A percentile compares a stretch with the other conserved stretches of the same genome.
Evolutionary conservation across 495 filamentous ascomycete species (phyloP).

Genomic region (Penicillium lagena): DNA sequence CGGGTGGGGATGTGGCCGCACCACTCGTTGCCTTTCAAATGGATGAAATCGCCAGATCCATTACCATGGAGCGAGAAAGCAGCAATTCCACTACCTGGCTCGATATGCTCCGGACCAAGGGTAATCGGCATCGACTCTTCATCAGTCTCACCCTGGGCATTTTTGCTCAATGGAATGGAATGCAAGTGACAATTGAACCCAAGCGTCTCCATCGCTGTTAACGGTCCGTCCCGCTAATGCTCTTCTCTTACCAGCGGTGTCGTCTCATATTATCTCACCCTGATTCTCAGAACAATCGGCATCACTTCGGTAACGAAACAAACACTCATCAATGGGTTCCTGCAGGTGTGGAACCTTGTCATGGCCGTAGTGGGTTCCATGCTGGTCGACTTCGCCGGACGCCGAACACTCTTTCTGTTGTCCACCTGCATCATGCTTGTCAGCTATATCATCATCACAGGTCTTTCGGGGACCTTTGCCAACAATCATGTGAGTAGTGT

Average conservation of each 20-base stretch:
- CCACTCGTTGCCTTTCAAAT: too few relatives aligned
- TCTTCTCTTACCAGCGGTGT: too few relatives aligned
- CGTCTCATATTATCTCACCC: slow-evolving; percentile 49
- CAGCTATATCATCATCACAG: slow-evolving; percentile 46
- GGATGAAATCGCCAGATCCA: too few relatives aligned
- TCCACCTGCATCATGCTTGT: slow-evolving; percentile 48
- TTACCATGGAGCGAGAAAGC: too few relatives aligned
- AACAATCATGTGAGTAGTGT: slow-evolving; percentile 27
- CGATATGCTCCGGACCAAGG: too few relatives aligned
- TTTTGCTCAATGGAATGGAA: too few relatives aligned
- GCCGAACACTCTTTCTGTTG: slow-evolving; percentile 44
- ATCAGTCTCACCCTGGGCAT: too few relatives aligned
- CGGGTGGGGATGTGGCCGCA: slow-evolving; percentile 43
- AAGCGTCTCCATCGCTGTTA: too few relatives aligned
- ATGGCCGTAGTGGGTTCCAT: slow-evolving; percentile 35
- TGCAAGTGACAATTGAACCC: too few relatives aligned
- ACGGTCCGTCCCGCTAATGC: too few relatives aligned
- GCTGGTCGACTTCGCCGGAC: slow-evolving; percentile 47
- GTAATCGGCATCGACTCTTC: too few relatives aligned
- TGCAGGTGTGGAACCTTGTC: slow-evolving; percentile 7
- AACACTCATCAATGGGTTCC: slow-evolving; percentile 16
- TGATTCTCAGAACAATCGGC: slow-evolving; percentile 49
- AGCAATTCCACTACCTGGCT: too few relatives aligned
- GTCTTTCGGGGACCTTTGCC: slow-evolving; percentile 44
- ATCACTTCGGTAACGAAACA: slow-evolving; percentile 36